These are phyloP conservation scores for Kwoniella sp. DNA, from an alignment of 768 basidiomycete genomes.

Conservation along the genomic window DNA sequence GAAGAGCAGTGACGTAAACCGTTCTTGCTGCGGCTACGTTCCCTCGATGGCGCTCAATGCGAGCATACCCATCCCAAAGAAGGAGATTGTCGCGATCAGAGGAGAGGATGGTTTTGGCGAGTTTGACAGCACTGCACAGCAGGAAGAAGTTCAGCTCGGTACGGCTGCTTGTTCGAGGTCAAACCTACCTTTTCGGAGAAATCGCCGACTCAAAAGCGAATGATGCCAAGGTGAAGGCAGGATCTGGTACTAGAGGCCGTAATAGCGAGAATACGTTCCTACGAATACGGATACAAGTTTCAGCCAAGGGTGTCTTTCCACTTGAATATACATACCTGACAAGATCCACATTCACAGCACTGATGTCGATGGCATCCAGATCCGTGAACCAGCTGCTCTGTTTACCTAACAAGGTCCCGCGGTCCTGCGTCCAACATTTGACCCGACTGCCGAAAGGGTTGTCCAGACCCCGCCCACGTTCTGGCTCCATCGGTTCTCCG, in stretches of 20 bases:
- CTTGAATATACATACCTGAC: conserved; percentile 23
- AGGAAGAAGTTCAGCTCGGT: background rate
- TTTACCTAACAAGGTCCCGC: conserved; percentile 38
- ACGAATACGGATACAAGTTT: background rate
- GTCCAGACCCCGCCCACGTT: conserved; percentile 28
- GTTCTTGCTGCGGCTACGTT: conserved; percentile 55
- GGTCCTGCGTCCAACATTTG: conserved; percentile 38
- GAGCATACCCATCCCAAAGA: conserved; percentile 58
- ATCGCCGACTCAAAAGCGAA: conserved; percentile 53
- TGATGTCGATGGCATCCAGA: conserved; percentile 29
- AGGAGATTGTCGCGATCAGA: conserved; percentile 52
- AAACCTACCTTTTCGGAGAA: conserved; percentile 45
- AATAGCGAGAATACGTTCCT: conserved; percentile 44
- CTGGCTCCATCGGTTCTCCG: conserved; percentile 55
- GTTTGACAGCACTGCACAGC: conserved; percentile 52
- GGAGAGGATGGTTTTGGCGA: conserved; percentile 54
- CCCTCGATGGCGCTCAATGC: conserved; percentile 51
- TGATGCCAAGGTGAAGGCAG: conserved; percentile 47
- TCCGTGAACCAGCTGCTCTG: conserved; percentile 43
- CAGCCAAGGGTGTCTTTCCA: background rate
- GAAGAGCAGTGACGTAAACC: conserved; percentile 57
- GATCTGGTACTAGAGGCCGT: conserved; percentile 41
- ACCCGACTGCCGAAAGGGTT: conserved; percentile 49
- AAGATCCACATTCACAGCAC: conserved; percentile 29
- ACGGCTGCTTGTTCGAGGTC: background rate